These are phyloP conservation scores for Pseudonectria buxi DNA, from an alignment of 2,329 filamentous ascomycete species.

Conservation along the genomic window DNA sequence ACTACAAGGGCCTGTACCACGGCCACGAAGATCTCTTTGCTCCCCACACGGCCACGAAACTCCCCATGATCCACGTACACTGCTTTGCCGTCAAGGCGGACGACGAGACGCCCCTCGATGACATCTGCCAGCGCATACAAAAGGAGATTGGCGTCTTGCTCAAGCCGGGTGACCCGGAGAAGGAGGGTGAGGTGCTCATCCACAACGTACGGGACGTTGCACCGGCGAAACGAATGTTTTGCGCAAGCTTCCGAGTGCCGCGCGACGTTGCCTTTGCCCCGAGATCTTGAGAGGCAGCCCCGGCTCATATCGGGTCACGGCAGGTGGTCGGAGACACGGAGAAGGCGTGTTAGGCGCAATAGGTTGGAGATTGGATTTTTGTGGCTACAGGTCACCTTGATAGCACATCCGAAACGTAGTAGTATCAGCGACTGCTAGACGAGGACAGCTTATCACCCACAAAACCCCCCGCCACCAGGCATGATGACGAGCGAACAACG, in stretches of 20 bases:
- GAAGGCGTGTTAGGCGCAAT: slow-evolving; percentile 1
- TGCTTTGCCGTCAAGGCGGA: slow-evolving; percentile 84
- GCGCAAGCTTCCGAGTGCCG: slow-evolving; percentile 84
- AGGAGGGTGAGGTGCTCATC: slow-evolving; percentile 47
- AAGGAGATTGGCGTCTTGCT: slow-evolving; percentile 35
- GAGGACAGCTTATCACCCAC: slow-evolving; percentile 1
- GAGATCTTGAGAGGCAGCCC: slow-evolving; percentile 16
- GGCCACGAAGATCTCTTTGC: slow-evolving; percentile 60
- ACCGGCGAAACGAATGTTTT: slow-evolving; percentile 94
- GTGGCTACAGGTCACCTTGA: slow-evolving; percentile 1
- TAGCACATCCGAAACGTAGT: slow-evolving; percentile 1
- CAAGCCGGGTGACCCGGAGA: slow-evolving; percentile 38
- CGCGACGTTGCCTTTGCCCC: slow-evolving; percentile 70
- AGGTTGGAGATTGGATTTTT: slow-evolving; percentile 6
- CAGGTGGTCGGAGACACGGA: slow-evolving; percentile 10
- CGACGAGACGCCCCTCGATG: slow-evolving; percentile 57
- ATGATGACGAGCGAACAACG: background rate
- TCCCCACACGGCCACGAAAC: slow-evolving; percentile 48
- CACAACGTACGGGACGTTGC: slow-evolving; percentile 79
- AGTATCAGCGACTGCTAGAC: background rate
- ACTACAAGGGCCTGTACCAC: slow-evolving; percentile 66
- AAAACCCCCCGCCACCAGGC: background rate
- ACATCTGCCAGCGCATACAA: slow-evolving; percentile 36
- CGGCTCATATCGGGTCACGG: slow-evolving; percentile 10
- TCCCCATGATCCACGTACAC: slow-evolving; percentile 89